Evolutionary conservation across 768 basidiomycete genomes (phyloP), one percentile per base, ranked within the genome.

Genomic region (Pulveroboletus sp.): DNA sequence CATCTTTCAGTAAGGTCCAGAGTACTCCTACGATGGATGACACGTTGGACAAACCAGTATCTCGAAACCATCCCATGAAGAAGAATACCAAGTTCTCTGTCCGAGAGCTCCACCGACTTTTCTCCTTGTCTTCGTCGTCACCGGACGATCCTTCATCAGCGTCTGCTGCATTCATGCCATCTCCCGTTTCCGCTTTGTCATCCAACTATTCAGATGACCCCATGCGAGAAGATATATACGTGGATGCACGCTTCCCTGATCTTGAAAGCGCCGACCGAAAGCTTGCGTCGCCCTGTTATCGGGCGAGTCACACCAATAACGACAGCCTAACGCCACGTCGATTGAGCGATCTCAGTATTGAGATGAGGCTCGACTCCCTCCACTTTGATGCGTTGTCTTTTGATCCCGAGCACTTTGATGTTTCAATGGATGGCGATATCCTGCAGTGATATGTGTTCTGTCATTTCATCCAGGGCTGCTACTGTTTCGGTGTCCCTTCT

Each of bases 301-400:
- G 36, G 33, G 30, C 30, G 37, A 27, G 46, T 21, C 52, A 45
- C 24, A 45, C 43, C 27, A 37, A 18, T 17, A 42, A 35, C 26
- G 31, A 49, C 17, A 39, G 46, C 15, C 9, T 54, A 28, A 30
- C 45, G 9, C 43, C 47, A 15, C 43, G 35, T 43, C 65, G 45
- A 35, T 59, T 63, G 33, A 66, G 59, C 31, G 77, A 83, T 44
- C 52, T 68, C 54, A 77, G 76, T 53, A 68, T 82, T 43, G 82
- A 88, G 70, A 81, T 85, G 83, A 72, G 69, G 33, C 78, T 88
- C 12, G 82, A 86, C 60, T 86, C 86, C 30, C 70, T 88, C 47
- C 83, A 85, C 61, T 88, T 88, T 61, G 86, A 88, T 55, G 73
- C 77, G 1, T 57, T 88, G 39, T 84, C 82, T 46, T 84, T 88